Conservation (phyloP, 2,329 filamentous ascomycete species). For the Alternaria metachromatica region DNA sequence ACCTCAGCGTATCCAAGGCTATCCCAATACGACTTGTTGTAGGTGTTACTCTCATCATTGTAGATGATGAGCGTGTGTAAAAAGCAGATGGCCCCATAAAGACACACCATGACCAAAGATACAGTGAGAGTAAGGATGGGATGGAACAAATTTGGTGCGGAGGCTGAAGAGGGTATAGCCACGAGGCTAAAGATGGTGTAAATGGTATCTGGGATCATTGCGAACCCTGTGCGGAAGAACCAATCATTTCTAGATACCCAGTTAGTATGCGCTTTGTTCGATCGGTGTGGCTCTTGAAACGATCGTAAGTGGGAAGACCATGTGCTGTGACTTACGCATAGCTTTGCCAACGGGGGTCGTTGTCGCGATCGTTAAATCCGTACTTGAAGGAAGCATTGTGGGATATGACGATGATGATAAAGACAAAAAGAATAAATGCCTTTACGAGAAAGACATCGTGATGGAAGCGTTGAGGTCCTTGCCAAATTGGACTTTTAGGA, state of each 20-base stretch:
- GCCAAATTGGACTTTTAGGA: slow-evolving; percentile 14
- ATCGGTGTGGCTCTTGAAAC: background rate
- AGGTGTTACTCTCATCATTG: background rate
- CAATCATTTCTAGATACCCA: background rate
- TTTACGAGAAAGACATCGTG: slow-evolving; percentile 15
- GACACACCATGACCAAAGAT: background rate
- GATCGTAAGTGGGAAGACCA: background rate
- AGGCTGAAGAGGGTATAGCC: background rate
- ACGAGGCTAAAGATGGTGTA: background rate
- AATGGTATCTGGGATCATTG: background rate
- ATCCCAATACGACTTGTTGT: background rate
- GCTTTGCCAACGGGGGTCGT: background rate
- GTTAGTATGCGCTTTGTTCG: background rate
- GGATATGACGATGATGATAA: background rate
- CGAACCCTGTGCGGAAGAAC: background rate
- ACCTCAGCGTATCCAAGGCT: background rate
- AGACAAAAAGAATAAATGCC: background rate
- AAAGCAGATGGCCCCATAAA: background rate
- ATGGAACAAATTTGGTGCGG: background rate
- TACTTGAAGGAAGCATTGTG: background rate
- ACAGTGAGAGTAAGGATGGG: background rate
- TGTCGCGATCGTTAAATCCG: background rate
- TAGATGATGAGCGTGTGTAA: background rate
- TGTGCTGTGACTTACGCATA: background rate
- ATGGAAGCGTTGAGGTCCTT: slow-evolving; percentile 14